A percentile compares a stretch with the other conserved stretches of the same genome.
These are phyloP conservation scores for Sphaerostilbella broomeana DNA, from an alignment of 2,329 filamentous ascomycete species.

Conservation along the genomic window DNA sequence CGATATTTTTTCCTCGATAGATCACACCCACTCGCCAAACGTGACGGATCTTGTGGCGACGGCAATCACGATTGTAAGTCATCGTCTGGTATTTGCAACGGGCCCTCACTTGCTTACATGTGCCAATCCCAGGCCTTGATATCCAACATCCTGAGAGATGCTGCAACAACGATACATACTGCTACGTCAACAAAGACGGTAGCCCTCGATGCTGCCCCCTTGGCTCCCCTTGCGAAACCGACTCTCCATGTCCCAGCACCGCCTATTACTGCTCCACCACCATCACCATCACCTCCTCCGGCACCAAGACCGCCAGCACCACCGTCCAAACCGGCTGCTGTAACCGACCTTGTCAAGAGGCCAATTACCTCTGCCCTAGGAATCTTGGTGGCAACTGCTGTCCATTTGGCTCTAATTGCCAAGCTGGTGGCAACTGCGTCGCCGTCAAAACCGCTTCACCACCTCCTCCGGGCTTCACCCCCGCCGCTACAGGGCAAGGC, in stretches of 20 bases:
- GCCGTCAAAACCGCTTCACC: conserved; percentile 21
- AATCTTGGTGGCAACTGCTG: conserved; percentile 45
- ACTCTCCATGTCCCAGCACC: conserved; percentile 30
- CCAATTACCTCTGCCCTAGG: conserved; percentile 39
- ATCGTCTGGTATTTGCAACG: not conserved
- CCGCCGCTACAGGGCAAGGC: too few relatives aligned
- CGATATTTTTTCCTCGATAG: conserved; percentile 26
- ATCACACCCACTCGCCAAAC: conserved; percentile 23
- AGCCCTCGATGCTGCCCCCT: conserved; percentile 36
- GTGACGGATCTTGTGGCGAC: conserved; percentile 22
- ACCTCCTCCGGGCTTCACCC: conserved; percentile 25
- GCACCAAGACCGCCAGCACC: conserved; percentile 19
- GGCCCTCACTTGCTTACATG: not conserved
- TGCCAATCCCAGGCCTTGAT: conserved; percentile 33
- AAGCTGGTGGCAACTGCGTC: conserved; percentile 29
- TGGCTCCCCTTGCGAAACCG: conserved; percentile 33
- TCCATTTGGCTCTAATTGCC: conserved; percentile 37
- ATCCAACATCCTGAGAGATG: conserved; percentile 32
- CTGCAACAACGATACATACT: conserved; percentile 40
- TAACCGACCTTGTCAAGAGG: conserved; percentile 32
- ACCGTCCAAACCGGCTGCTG: conserved; percentile 31
- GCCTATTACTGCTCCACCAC: conserved; percentile 29
- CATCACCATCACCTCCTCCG: conserved; percentile 18
- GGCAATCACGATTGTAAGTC: conserved; percentile 28
- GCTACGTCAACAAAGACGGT: conserved; percentile 33